Conservation (phyloP, 2,329 filamentous ascomycete species). For the Pseudogymnoascus sp. region DNA sequence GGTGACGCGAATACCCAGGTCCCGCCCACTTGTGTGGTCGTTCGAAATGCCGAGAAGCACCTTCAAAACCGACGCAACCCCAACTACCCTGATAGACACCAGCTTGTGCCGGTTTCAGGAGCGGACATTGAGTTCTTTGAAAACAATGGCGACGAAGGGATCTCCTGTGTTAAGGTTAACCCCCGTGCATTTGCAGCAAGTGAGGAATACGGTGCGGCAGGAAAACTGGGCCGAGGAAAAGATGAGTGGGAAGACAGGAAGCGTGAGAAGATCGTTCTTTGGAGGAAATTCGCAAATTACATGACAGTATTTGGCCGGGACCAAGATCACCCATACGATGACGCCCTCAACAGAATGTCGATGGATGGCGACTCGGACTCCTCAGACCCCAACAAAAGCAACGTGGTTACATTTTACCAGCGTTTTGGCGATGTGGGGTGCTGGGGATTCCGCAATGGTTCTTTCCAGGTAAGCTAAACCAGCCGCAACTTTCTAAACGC, state of each 20-base stretch:
- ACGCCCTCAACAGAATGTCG: slow-evolving; percentile 28
- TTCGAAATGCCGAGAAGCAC: slow-evolving; percentile 63
- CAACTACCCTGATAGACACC: slow-evolving; percentile 47
- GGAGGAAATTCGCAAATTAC: slow-evolving; percentile 69
- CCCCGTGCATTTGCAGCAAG: slow-evolving; percentile 52
- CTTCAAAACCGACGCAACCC: slow-evolving; percentile 53
- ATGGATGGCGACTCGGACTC: slow-evolving; percentile 23
- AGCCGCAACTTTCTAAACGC: neutral
- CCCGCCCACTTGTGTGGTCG: slow-evolving; percentile 64
- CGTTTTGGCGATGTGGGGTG: slow-evolving; percentile 72
- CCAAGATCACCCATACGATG: slow-evolving; percentile 47
- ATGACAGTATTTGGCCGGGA: slow-evolving; percentile 69
- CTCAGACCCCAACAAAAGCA: slow-evolving; percentile 36
- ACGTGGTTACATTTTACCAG: slow-evolving; percentile 73
- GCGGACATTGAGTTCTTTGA: slow-evolving; percentile 64
- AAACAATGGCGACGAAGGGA: slow-evolving; percentile 56
- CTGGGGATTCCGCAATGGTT: slow-evolving; percentile 74
- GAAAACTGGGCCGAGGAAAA: slow-evolving; percentile 53
- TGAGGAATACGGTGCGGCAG: slow-evolving; percentile 50
- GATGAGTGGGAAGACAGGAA: slow-evolving; percentile 59
- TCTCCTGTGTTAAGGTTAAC: slow-evolving; percentile 55
- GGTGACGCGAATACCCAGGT: slow-evolving; percentile 43
- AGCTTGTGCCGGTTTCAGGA: slow-evolving; percentile 56
- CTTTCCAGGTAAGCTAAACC: slow-evolving; percentile 53
- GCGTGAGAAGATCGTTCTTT: slow-evolving; percentile 56